Percentiles rank a stretch among this genome's conserved stretches.
Evolutionary conservation across 805 yeast species (phyloP).

Genomic region (Yarrowia sp.): DNA sequence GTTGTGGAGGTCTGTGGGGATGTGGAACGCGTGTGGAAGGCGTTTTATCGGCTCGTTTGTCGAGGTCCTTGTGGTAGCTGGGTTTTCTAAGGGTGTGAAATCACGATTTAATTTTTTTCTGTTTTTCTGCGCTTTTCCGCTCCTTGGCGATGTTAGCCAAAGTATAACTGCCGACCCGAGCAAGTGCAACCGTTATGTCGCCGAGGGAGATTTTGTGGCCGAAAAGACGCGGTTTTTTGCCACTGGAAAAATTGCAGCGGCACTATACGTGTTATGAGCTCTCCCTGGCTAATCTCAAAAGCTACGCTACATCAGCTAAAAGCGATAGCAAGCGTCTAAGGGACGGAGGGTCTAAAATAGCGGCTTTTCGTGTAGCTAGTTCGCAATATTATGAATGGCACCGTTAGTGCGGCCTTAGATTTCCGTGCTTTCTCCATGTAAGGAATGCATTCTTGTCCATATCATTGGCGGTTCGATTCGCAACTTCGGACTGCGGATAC

Average conservation of each 20-base stretch:
- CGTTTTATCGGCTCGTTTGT: not conserved
- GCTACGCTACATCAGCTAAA: not conserved
- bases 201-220: too few relatives aligned
- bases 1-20: not conserved
- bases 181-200: not conserved
- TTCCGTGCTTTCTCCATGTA: too few relatives aligned
- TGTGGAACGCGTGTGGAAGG: not conserved
- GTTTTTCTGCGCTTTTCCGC: not conserved
- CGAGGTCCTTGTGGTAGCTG: not conserved
- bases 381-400: too few relatives aligned
- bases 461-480: too few relatives aligned
- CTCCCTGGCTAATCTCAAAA: not conserved
- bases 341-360: not conserved
- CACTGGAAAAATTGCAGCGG: not conserved
- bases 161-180: conserved; percentile 22
- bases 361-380: not conserved
- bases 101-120: not conserved
- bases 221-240: too few relatives aligned
- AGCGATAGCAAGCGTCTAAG: not conserved
- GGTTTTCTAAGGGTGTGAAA: not conserved
- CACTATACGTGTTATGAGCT: not conserved
- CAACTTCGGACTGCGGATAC: too few relatives aligned
- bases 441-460: too few relatives aligned
- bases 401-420: too few relatives aligned
- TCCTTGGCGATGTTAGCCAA: conserved; percentile 21